phyloP scores from a whole-genome alignment of 139 green algal genomes.

The Mesostigma viride region DNA sequence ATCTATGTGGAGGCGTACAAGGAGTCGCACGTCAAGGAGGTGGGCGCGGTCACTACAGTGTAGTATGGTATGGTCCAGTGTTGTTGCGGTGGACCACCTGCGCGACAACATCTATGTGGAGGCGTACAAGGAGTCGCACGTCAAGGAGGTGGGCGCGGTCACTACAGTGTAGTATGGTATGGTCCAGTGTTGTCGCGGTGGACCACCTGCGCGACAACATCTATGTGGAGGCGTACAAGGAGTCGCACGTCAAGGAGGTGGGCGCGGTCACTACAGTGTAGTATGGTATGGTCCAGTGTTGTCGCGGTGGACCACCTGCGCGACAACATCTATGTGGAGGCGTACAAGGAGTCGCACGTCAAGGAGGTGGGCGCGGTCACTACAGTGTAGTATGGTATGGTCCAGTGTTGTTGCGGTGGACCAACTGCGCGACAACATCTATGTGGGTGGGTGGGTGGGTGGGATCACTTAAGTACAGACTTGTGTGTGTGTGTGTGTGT shows the following conservation, averaged over 20 bases:
- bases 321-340: slow-evolving; percentile 91
- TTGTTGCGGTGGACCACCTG: slow-evolving; percentile 76
- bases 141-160: slow-evolving; percentile 55
- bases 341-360: slow-evolving; percentile 77
- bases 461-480: too few species aligned
- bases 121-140: slow-evolving; percentile 76
- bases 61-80: too few species aligned
- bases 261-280: too few species aligned
- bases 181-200: slow-evolving; percentile 59
- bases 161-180: too few species aligned
- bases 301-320: slow-evolving; percentile 81
- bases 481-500: too few species aligned
- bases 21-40: slow-evolving; percentile 74
- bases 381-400: too few species aligned
- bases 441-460: slow-evolving; percentile 72
- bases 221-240: slow-evolving; percentile 87
- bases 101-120: slow-evolving; percentile 93
- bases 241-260: slow-evolving; percentile 70
- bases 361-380: slow-evolving; percentile 48
- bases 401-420: slow-evolving; percentile 72
- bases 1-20: slow-evolving; percentile 90
- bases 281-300: too few species aligned
- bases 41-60: too few species aligned
- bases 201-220: slow-evolving; percentile 90
- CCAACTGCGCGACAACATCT: slow-evolving; percentile 87